Conservation (phyloP, 148 eudicot genomes). For the Rhododendron ovatum region DNA sequence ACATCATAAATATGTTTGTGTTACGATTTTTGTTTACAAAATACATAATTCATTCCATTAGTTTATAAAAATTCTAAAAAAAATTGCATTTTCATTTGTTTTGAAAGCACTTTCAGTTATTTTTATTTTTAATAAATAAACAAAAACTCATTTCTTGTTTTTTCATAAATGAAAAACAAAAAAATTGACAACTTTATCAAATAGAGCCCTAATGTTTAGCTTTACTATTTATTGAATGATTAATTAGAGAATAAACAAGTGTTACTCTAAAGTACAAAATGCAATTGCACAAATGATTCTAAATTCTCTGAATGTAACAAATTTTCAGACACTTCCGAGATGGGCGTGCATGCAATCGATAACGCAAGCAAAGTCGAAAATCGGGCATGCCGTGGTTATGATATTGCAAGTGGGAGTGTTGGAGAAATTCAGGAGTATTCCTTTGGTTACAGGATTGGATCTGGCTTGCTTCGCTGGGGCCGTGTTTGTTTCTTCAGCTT, state of each 20-base stretch:
- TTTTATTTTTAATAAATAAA: too few relatives aligned
- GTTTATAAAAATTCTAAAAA: too few relatives aligned
- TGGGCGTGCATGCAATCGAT: constrained; percentile 47
- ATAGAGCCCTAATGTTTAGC: not conserved
- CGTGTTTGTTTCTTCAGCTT: constrained; percentile 50
- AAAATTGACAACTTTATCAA: too few relatives aligned
- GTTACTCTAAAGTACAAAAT: too few relatives aligned
- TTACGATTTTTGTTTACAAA: too few relatives aligned
- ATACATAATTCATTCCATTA: too few relatives aligned
- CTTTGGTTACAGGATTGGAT: constrained; percentile 49
- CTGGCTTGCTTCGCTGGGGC: constrained; percentile 72
- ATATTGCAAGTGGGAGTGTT: constrained; percentile 66
- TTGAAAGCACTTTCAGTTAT: too few relatives aligned
- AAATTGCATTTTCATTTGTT: too few relatives aligned
- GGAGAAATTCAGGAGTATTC: constrained; percentile 61
- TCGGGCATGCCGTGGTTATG: constrained; percentile 65
- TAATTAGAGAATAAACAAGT: too few relatives aligned
- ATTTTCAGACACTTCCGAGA: constrained; percentile 41
- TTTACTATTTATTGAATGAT: not conserved
- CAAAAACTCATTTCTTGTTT: too few relatives aligned
- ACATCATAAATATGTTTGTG: too few relatives aligned
- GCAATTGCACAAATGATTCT: not conserved
- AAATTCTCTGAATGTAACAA: not conserved
- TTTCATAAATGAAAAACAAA: too few relatives aligned
- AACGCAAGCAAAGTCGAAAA: constrained; percentile 53